Evolutionary conservation across 257 asterid species (phyloP).

Genomic region (Solanum clarkiae): DNA sequence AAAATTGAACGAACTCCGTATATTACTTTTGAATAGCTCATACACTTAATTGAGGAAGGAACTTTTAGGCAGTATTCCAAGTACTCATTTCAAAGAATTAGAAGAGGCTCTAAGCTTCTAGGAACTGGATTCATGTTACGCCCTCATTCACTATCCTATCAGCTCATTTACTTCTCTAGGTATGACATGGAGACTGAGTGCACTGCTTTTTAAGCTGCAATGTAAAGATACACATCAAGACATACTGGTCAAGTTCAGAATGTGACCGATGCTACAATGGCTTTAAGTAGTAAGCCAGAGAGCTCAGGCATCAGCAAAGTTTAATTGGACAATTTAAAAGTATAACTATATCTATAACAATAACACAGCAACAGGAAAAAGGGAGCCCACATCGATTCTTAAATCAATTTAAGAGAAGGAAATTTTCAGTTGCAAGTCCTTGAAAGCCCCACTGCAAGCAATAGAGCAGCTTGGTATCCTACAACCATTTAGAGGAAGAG

Average conservation of each 20-base stretch:
- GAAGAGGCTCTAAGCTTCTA: neutral
- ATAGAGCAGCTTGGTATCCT: neutral
- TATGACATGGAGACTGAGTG: neutral
- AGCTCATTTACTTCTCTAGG: neutral
- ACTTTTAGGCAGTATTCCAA: neutral
- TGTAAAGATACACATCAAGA: neutral
- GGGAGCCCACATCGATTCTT: neutral
- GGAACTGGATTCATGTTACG: neutral
- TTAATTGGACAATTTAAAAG: neutral
- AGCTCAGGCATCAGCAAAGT: neutral
- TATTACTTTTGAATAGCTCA: neutral
- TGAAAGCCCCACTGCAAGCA: neutral
- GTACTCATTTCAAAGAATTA: neutral
- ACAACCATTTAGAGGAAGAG: neutral
- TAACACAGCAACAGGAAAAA: neutral
- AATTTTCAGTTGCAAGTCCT: neutral
- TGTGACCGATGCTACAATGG: neutral
- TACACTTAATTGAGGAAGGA: neutral
- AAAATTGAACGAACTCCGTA: neutral
- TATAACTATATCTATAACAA: neutral
- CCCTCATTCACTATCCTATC: neutral
- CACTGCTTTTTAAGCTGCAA: neutral
- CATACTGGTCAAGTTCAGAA: neutral
- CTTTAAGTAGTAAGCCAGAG: neutral
- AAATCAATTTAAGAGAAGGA: neutral